phyloP scores from a whole-genome alignment of 2,329 filamentous ascomycete species.

The Blastomyces parvus region DNA sequence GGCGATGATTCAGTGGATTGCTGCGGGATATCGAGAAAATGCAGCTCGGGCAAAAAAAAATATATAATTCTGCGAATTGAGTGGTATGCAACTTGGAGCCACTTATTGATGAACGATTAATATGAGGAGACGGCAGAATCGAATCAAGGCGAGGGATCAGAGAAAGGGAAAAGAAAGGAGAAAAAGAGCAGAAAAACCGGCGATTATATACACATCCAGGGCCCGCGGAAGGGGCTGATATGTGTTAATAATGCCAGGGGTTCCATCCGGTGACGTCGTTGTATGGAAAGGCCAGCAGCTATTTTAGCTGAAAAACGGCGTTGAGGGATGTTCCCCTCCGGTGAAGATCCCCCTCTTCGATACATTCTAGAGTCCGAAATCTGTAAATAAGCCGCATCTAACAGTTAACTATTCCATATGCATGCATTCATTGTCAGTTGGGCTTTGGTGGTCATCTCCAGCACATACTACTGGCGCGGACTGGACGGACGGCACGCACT shows the following conservation, averaged over 20 bases:
- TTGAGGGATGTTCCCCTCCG: not conserved
- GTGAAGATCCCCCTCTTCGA: too few species aligned
- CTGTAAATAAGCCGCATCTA: too few species aligned
- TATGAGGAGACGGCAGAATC: not conserved
- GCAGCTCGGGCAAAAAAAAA: not conserved
- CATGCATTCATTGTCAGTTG: not conserved
- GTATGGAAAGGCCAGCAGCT: not conserved
- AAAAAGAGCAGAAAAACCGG: not conserved
- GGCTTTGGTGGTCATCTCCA: not conserved
- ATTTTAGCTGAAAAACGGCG: not conserved
- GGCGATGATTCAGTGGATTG: not conserved
- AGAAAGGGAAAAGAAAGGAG: not conserved
- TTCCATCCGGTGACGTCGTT: slow-evolving; percentile 4
- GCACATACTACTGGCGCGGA: not conserved
- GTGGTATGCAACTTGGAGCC: not conserved
- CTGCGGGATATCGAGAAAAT: not conserved
- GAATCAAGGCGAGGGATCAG: not conserved
- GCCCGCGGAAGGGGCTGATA: not conserved
- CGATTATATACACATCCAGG: not conserved
- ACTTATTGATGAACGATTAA: not conserved
- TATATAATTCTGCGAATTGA: not conserved
- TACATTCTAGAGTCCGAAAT: too few species aligned
- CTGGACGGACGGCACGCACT: too few species aligned
- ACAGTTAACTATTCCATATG: not conserved
- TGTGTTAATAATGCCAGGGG: not conserved